A percentile compares a stretch with the other conserved stretches of the same genome.
Evolutionary conservation across 352 stramenopile genomes (phyloP).

Genomic region (Phytophthora megakarya): DNA sequence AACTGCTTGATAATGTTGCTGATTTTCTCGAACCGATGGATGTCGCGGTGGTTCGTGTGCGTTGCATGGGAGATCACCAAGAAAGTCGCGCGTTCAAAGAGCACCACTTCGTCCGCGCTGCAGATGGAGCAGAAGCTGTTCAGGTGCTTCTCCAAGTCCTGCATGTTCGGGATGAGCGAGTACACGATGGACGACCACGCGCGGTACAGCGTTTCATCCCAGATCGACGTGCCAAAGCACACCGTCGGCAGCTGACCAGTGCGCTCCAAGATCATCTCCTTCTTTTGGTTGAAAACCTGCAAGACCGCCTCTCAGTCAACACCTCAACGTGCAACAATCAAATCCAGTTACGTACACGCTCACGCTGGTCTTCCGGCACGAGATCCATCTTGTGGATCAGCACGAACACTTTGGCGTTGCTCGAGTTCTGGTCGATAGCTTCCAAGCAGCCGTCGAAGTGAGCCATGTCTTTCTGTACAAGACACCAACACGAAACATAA

Average conservation of each 20-base stretch:
- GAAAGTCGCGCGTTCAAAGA: slow-evolving; percentile 99
- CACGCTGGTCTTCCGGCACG: slow-evolving; percentile 87
- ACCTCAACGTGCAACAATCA: not conserved
- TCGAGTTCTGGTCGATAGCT: slow-evolving; percentile 98
- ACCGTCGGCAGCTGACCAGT: slow-evolving; percentile 88
- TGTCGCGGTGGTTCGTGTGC: slow-evolving; percentile 92
- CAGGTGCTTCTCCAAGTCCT: slow-evolving; percentile 95
- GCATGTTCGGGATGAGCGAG: slow-evolving; percentile 99
- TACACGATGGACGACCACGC: slow-evolving; percentile 99
- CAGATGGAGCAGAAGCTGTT: slow-evolving; percentile 98
- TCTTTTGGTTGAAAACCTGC: slow-evolving; percentile 94
- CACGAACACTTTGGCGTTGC: slow-evolving; percentile 98
- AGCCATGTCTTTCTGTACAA: slow-evolving; percentile 95
- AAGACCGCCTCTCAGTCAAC: not conserved
- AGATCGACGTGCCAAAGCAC: slow-evolving; percentile 99
- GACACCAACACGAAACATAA: slow-evolving; percentile 9
- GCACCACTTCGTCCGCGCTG: slow-evolving; percentile 95
- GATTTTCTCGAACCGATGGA: slow-evolving; percentile 99
- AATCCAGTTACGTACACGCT: slow-evolving; percentile 56
- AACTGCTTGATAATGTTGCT: slow-evolving; percentile 99
- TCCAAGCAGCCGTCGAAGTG: slow-evolving; percentile 98
- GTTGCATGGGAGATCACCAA: slow-evolving; percentile 98
- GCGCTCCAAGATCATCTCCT: slow-evolving; percentile 92
- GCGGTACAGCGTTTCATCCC: slow-evolving; percentile 99
- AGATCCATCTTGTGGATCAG: slow-evolving; percentile 99